Evolutionary conservation across 2,329 filamentous ascomycete genomes (phyloP).

Genomic region (Fusarium fracticaudum): DNA sequence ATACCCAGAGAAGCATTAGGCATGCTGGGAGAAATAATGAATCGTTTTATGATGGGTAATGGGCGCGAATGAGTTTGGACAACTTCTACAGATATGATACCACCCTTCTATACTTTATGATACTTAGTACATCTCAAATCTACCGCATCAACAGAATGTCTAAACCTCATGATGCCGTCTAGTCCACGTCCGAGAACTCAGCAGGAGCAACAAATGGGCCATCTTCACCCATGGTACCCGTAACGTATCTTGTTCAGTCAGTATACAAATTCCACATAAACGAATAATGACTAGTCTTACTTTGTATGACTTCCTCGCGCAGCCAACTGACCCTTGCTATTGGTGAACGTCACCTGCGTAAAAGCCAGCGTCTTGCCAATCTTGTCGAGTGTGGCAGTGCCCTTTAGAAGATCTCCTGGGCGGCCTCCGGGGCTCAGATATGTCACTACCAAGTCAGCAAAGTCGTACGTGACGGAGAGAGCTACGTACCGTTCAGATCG

Average conservation of each 20-base stretch:
- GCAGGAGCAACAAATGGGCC: conserved; percentile 51
- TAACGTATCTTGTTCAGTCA: conserved; percentile 53
- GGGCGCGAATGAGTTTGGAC: neutral
- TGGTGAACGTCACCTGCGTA: conserved; percentile 68
- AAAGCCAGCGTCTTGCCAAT: conserved; percentile 73
- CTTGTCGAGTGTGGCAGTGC: conserved; percentile 68
- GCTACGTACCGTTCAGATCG: conserved; percentile 65
- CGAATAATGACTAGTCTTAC: conserved; percentile 49
- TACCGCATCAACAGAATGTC: neutral
- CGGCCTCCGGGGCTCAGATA: conserved; percentile 69
- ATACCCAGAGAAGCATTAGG: conserved; percentile 39
- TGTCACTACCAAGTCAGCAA: conserved; percentile 58
- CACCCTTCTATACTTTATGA: conserved; percentile 23
- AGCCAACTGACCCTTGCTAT: conserved; percentile 66
- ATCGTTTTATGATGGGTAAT: neutral
- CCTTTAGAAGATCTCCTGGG: conserved; percentile 65
- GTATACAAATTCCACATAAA: rapidly evolving
- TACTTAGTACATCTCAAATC: neutral
- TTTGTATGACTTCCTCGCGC: conserved; percentile 74
- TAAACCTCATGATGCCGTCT: conserved; percentile 1
- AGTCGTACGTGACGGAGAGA: rapidly evolving
- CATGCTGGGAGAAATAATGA: neutral
- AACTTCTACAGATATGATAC: conserved; percentile 28
- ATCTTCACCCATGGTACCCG: conserved; percentile 49
- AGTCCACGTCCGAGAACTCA: conserved; percentile 49